Conservation (phyloP, 176 grass and related monocot species). For the Musa acuminata region DNA sequence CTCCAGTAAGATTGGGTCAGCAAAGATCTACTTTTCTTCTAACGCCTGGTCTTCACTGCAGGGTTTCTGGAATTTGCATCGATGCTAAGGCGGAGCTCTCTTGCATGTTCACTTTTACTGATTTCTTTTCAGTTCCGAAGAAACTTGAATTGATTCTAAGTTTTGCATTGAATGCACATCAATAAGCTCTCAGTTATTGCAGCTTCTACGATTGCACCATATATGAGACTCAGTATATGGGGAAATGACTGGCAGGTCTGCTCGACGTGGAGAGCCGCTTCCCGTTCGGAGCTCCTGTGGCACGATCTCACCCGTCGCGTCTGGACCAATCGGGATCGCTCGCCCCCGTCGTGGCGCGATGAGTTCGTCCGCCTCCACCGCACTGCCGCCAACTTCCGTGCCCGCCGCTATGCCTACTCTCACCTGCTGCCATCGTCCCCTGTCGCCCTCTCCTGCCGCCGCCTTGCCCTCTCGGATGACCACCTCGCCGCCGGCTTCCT, state of each 20-base stretch:
- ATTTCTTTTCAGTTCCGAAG: too few relatives aligned
- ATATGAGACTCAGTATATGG: background rate
- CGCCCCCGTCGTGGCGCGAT: conserved; percentile 21
- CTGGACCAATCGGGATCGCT: conserved; percentile 14
- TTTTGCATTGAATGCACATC: too few relatives aligned
- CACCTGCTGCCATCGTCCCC: conserved; percentile 7
- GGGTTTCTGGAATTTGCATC: too few relatives aligned
- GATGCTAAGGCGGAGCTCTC: too few relatives aligned
- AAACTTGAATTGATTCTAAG: too few relatives aligned
- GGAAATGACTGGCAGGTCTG: conserved; percentile 16
- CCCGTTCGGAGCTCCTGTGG: conserved; percentile 32
- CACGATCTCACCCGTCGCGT: conserved; percentile 17
- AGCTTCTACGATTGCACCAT: background rate
- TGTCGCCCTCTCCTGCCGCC: conserved; percentile 20
- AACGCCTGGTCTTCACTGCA: too few relatives aligned
- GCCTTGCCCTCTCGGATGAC: conserved; percentile 24
- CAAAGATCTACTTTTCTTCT: too few relatives aligned
- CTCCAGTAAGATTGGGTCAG: too few relatives aligned
- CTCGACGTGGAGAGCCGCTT: conserved; percentile 24
- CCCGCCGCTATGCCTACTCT: conserved; percentile 24
- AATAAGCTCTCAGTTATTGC: too few relatives aligned
- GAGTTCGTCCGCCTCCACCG: conserved; percentile 31
- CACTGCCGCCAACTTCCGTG: conserved; percentile 27
- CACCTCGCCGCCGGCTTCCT: conserved; percentile 28
- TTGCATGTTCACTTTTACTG: too few relatives aligned